Conservation (phyloP, 495 filamentous ascomycete genomes). For the Pseudoneurospora amorphoporcata region DNA sequence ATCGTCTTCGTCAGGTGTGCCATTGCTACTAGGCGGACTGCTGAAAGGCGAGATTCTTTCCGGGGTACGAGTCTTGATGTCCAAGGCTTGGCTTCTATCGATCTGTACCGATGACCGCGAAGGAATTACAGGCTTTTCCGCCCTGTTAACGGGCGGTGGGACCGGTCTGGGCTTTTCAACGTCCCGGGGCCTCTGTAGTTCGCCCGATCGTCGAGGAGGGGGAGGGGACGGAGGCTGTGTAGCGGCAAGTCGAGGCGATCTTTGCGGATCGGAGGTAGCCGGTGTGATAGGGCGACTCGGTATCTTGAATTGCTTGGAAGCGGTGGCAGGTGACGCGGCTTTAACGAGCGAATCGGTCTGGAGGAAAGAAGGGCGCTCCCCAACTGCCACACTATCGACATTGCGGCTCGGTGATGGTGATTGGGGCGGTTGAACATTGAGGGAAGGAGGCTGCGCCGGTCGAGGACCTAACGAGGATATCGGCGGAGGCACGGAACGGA, state of each 20-base stretch:
- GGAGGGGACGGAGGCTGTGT: conserved; percentile 44
- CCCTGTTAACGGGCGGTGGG: conserved; percentile 65
- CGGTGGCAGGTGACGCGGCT: conserved; percentile 38
- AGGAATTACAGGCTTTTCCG: conserved; percentile 66
- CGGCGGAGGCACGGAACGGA: conserved; percentile 19
- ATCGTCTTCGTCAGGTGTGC: conserved; percentile 42
- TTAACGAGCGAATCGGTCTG: conserved; percentile 38
- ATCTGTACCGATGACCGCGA: conserved; percentile 18
- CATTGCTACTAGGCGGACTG: conserved; percentile 75
- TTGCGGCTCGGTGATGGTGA: conserved; percentile 57
- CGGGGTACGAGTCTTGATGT: conserved; percentile 19
- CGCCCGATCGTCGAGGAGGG: conserved; percentile 42
- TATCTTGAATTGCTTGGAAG: conserved; percentile 41
- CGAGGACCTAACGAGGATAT: conserved; percentile 32
- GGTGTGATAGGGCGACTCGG: conserved; percentile 43
- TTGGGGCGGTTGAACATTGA: conserved; percentile 63
- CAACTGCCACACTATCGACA: conserved; percentile 22
- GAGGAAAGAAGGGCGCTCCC: conserved; percentile 30
- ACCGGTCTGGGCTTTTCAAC: conserved; percentile 24
- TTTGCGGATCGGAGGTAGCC: conserved; percentile 28
- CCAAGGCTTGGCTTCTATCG: conserved; percentile 17
- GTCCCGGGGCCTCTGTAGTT: conserved; percentile 35
- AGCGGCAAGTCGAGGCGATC: conserved; percentile 30
- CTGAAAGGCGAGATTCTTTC: conserved; percentile 70
- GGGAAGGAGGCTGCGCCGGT: conserved; percentile 50